phyloP scores from a whole-genome alignment of 768 basidiomycete genomes.

The Hericium rajendrae region DNA sequence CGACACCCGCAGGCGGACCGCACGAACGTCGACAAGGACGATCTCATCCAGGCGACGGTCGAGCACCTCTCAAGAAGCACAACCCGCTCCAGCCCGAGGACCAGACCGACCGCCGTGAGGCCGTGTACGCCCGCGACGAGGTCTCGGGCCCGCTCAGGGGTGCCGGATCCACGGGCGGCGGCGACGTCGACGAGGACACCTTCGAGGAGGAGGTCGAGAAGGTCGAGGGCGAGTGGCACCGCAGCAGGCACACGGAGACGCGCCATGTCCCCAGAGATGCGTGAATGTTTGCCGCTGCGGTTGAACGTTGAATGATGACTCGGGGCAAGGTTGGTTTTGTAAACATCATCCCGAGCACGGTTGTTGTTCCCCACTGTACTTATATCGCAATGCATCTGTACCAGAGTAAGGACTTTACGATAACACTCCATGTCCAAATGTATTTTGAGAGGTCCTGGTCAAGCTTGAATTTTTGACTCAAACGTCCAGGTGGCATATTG shows the following conservation, averaged over 20 bases:
- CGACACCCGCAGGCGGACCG: constrained; percentile 9
- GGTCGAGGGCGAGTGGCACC: constrained; percentile 13
- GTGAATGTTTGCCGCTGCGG: neutral
- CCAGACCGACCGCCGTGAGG: neutral
- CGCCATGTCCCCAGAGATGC: neutral
- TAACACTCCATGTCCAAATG: neutral
- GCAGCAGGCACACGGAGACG: neutral
- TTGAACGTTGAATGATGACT: too few relatives aligned
- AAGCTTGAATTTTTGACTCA: neutral
- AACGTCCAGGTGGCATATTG: neutral
- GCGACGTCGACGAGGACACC: constrained; percentile 9
- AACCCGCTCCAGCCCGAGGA: constrained; percentile 1
- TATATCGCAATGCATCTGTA: neutral
- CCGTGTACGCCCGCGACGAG: constrained; percentile 11
- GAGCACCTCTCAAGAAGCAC: constrained; percentile 5
- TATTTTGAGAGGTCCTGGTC: neutral
- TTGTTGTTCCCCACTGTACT: neutral
- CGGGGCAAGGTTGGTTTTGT: too few relatives aligned
- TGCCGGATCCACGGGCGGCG: neutral
- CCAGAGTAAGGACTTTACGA: too few relatives aligned
- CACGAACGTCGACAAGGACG: neutral
- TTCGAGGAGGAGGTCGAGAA: constrained; percentile 13
- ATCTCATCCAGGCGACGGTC: constrained; percentile 11
- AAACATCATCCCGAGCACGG: too few relatives aligned
- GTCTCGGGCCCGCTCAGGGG: constrained; percentile 10